A percentile compares a stretch with the other conserved stretches of the same genome.
Conservation (phyloP, 2,329 filamentous ascomycete species). For the Fusarium sp. region DNA sequence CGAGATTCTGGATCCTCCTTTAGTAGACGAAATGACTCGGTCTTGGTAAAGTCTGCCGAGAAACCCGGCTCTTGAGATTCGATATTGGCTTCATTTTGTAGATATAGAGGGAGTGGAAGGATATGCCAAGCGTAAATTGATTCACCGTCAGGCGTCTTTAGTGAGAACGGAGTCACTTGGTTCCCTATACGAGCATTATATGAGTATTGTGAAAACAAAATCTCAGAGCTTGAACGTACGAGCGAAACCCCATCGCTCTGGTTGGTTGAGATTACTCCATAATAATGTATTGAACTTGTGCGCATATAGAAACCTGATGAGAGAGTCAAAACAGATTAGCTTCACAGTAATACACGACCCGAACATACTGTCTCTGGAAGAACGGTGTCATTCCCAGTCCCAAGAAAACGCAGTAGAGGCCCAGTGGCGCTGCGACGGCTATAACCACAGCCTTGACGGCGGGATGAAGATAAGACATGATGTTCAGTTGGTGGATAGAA, state of each 20-base stretch:
- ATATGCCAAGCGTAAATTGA: slow-evolving; percentile 91
- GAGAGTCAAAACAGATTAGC: slow-evolving; percentile 13
- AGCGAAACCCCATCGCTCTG: slow-evolving; percentile 87
- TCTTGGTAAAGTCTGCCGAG: slow-evolving; percentile 62
- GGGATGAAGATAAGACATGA: slow-evolving; percentile 39
- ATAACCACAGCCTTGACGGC: slow-evolving; percentile 51
- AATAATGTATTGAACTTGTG: slow-evolving; percentile 79
- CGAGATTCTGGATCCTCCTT: slow-evolving; percentile 69
- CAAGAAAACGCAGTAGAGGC: slow-evolving; percentile 74
- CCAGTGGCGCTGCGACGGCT: slow-evolving; percentile 66
- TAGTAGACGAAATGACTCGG: slow-evolving; percentile 69
- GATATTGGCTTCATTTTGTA: slow-evolving; percentile 73
- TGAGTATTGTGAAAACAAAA: slow-evolving; percentile 4
- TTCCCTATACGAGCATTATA: slow-evolving; percentile 65
- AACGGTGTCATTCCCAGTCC: slow-evolving; percentile 71
- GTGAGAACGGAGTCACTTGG: slow-evolving; percentile 86
- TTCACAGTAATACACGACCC: slow-evolving; percentile 3
- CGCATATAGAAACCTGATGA: slow-evolving; percentile 78
- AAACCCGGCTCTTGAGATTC: slow-evolving; percentile 60
- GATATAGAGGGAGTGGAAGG: slow-evolving; percentile 80
- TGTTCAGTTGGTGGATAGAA: background rate
- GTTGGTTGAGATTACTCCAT: slow-evolving; percentile 77
- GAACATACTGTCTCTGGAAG: slow-evolving; percentile 78
- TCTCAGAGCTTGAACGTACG: slow-evolving; percentile 59
- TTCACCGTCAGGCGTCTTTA: slow-evolving; percentile 79